Base-by-base conservation (phyloP, 108 stramenopile genomes). In the Cyclotella baltica region DNA sequence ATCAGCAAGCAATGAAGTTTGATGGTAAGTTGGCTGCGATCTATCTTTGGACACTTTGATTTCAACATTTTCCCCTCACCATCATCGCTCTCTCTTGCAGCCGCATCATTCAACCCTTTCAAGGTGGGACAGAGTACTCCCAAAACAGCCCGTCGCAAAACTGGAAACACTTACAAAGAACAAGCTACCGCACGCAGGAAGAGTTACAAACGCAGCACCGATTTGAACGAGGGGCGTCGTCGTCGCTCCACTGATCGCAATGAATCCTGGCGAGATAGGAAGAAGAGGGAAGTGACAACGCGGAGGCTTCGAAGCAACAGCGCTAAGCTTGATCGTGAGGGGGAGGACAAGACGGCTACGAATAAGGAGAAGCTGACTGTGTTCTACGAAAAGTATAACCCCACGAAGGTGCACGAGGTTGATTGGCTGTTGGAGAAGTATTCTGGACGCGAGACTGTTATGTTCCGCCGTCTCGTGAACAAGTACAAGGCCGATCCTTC, bases 401-500 rank as follows among this genome's bases (percentile, higher is more conserved):
- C 59, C 33, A 34, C 11, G 13, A 61, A 61, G 59, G 10, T 61
- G 15, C 16, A 61, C 33, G 33, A 61, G 16, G 11, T 61, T 33
- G 59, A 61, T 61, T 11, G 16, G 20, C 18, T 61, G 33, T 61
- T 61, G 59, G 33, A 61, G 59, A 61, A 33, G 33, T 61, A 34
- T 5, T 30, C 11, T 34, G 59, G 59, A 61, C 59, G 59, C 33
- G 59, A 61, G 16, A n/a, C 10, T 33, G 59, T 34, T 34, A 15
- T 61, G 59, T 61, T 61, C 34, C 31, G 33, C 6, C 30, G 15
- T 16, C 59, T 61, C 33, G 30, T 34, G 59, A 61, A 33, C 31
- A 61, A 61, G 59, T 61, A 61, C 59, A 34, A 15, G 15, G 59
- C 59, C 31, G 33, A 61, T 33, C 59, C 59, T 18, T 31, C 59